Conservation (phyloP, 768 basidiomycete genomes). For the Pleurotus salmoneostramineus region DNA sequence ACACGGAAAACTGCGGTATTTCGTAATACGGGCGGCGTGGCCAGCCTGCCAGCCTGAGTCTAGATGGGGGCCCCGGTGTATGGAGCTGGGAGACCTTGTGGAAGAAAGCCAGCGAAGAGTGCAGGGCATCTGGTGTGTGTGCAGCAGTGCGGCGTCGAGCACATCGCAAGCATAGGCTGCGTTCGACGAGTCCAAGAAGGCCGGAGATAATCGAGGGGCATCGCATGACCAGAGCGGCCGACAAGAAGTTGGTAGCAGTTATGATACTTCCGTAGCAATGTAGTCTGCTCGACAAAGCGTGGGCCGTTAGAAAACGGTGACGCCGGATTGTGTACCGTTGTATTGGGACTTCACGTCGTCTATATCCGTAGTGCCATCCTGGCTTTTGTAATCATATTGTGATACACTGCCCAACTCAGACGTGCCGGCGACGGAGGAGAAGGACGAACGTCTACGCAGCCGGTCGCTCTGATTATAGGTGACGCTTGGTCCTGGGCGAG, state of each 20-base stretch:
- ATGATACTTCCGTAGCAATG: neutral
- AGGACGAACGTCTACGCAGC: constrained; percentile 71
- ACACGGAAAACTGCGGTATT: neutral
- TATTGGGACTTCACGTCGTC: constrained; percentile 92
- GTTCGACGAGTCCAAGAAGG: neutral
- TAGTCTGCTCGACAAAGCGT: neutral
- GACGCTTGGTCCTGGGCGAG: constrained; percentile 42
- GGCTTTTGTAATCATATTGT: constrained; percentile 83
- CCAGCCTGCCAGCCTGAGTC: neutral
- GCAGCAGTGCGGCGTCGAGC: neutral
- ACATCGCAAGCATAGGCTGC: neutral
- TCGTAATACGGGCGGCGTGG: neutral
- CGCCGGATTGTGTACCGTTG: constrained; percentile 77
- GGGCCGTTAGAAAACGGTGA: constrained; percentile 74
- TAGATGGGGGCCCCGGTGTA: neutral
- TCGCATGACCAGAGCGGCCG: neutral
- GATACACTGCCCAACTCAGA: constrained; percentile 80
- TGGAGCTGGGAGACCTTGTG: neutral
- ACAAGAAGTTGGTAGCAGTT: neutral
- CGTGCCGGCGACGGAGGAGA: constrained; percentile 65
- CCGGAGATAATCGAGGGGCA: neutral
- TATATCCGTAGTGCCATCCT: constrained; percentile 73
- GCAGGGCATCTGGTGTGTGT: neutral
- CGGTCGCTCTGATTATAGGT: constrained; percentile 92
- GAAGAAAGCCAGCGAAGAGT: neutral